Conservation (phyloP, 805 yeast species). For the Pichia manshurica region DNA sequence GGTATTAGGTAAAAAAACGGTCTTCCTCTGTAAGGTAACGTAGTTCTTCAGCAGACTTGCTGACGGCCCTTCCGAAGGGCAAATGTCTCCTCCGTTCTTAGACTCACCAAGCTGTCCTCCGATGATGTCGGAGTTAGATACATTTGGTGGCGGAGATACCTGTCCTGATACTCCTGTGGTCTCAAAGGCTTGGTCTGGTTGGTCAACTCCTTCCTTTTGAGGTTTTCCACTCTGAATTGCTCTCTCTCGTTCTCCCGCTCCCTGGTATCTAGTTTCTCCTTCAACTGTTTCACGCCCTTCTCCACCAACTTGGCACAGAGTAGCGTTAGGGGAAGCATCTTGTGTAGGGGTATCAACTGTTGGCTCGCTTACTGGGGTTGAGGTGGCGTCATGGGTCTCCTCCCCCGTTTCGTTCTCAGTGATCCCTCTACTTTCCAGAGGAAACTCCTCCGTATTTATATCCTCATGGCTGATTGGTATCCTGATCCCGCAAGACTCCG, state of each 20-base stretch:
- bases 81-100: not conserved
- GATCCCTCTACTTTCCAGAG: too few species aligned
- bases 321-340: not conserved
- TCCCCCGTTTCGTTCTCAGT: too few species aligned
- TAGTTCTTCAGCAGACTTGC: conserved; percentile 22
- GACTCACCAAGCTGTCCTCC: not conserved
- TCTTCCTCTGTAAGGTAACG: conserved; percentile 23
- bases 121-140: not conserved
- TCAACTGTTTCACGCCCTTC: not conserved
- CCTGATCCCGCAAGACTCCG: not conserved
- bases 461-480: conserved; percentile 4
- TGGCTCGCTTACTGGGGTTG: too few species aligned
- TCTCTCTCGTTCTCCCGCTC: not conserved
- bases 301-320: not conserved
- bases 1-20: conserved; percentile 20
- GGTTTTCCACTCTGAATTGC: not conserved
- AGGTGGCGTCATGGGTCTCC: too few species aligned
- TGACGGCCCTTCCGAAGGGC: not conserved
- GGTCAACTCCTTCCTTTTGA: not conserved
- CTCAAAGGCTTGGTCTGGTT: not conserved
- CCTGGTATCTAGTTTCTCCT: not conserved
- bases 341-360: not conserved
- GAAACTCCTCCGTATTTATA: not conserved
- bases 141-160: not conserved
- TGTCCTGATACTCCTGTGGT: not conserved